A percentile compares a stretch with the other conserved stretches of the same genome.
Conservation (phyloP, 495 filamentous ascomycete genomes). For the Penicillium longicatenatum region DNA sequence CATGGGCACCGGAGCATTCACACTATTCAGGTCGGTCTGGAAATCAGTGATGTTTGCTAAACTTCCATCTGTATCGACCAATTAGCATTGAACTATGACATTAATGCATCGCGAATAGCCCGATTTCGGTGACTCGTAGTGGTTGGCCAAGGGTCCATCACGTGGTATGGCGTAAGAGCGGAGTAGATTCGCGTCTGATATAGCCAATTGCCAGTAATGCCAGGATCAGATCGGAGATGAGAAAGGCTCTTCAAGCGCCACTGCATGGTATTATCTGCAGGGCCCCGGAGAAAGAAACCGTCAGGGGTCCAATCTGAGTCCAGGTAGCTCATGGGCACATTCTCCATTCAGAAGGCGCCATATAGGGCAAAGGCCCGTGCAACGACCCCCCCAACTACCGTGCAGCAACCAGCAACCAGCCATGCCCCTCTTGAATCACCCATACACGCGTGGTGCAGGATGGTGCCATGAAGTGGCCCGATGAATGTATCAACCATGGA, state of each 20-base stretch:
- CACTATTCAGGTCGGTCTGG: slow-evolving; percentile 31
- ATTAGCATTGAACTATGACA: slow-evolving; percentile 20
- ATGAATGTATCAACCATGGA: slow-evolving; percentile 8
- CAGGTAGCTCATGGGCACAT: slow-evolving; percentile 3
- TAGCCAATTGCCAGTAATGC: slow-evolving; percentile 20
- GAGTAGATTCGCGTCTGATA: slow-evolving; percentile 27
- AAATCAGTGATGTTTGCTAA: slow-evolving; percentile 42
- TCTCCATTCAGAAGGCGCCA: slow-evolving; percentile 18
- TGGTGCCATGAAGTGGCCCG: slow-evolving; percentile 7
- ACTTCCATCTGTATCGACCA: slow-evolving; percentile 29
- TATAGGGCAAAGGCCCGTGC: slow-evolving; percentile 15
- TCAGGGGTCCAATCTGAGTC: slow-evolving; percentile 9
- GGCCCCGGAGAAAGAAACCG: slow-evolving; percentile 7
- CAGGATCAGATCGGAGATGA: slow-evolving; percentile 16
- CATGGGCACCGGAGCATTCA: slow-evolving; percentile 29
- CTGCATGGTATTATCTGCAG: slow-evolving; percentile 24
- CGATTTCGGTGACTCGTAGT: slow-evolving; percentile 12
- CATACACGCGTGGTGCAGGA: not conserved
- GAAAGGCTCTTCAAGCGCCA: slow-evolving; percentile 16
- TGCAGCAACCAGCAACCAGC: slow-evolving; percentile 14
- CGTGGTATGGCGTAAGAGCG: slow-evolving; percentile 48
- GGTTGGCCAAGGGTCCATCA: slow-evolving; percentile 26
- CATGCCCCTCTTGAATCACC: not conserved
- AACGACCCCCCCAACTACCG: slow-evolving; percentile 3
- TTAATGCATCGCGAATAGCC: not conserved